Percentiles rank a stretch among this genome's conserved stretches.
phyloP scores from a whole-genome alignment of 306 rosid species.

The Medicago arabica region DNA sequence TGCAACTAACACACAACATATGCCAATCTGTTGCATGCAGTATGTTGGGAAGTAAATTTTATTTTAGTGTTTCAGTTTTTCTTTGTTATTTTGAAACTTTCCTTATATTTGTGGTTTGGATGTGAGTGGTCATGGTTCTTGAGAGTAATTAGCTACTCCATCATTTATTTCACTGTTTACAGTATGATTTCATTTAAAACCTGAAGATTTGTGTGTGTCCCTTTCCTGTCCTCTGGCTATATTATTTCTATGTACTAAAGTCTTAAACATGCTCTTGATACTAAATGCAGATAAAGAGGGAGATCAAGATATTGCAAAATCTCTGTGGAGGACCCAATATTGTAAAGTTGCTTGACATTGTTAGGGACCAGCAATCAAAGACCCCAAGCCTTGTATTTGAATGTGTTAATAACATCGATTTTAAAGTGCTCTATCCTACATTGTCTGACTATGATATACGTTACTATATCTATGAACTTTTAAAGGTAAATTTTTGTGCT shows the following conservation, averaged over 20 bases:
- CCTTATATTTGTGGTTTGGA: not conserved
- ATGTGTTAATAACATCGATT: constrained; percentile 76
- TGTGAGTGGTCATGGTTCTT: not conserved
- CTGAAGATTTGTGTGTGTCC: not conserved
- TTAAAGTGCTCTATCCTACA: constrained; percentile 80
- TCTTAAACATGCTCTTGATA: not conserved
- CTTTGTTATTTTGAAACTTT: not conserved
- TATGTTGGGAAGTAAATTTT: constrained; percentile 9
- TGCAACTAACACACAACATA: not conserved
- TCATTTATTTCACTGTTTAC: constrained; percentile 6
- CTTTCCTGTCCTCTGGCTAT: constrained; percentile 7
- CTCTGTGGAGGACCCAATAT: constrained; percentile 84
- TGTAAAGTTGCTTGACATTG: constrained; percentile 81
- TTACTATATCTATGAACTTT: constrained; percentile 73
- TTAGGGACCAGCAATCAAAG: constrained; percentile 88
- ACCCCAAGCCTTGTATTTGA: constrained; percentile 54
- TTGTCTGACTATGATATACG: constrained; percentile 74
- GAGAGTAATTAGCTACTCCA: not conserved
- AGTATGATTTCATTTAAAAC: constrained; percentile 1
- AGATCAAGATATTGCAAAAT: constrained; percentile 45
- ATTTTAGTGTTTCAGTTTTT: not conserved
- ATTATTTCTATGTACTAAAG: not conserved
- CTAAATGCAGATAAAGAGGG: constrained; percentile 77
- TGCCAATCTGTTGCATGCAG: not conserved
- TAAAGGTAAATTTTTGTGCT: constrained; percentile 59